phyloP scores from a whole-genome alignment of 164 flowering plant species.

The Macadamia tetraphylla region DNA sequence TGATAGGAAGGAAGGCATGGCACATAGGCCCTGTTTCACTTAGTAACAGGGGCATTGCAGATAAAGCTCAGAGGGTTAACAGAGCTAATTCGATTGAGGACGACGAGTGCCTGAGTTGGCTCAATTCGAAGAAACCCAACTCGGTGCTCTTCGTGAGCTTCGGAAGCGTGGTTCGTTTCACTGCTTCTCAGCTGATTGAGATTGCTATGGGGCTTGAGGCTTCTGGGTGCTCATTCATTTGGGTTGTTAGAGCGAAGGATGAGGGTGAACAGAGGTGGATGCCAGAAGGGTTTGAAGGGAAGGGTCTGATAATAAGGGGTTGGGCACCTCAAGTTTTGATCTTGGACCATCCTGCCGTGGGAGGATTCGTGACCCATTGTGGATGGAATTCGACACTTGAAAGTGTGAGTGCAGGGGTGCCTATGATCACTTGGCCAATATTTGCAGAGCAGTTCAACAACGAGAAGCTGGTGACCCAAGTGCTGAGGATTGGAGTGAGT shows the following conservation, averaged over 20 bases:
- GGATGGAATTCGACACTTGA: constrained; percentile 14
- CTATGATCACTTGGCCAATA: constrained; percentile 13
- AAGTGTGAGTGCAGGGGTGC: not conserved
- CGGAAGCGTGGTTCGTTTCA: too few relatives aligned
- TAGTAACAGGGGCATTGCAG: not conserved
- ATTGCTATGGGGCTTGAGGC: too few relatives aligned
- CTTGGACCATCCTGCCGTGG: constrained; percentile 6
- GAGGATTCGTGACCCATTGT: constrained; percentile 14
- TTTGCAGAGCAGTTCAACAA: constrained; percentile 10
- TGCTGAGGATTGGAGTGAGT: constrained; percentile 6
- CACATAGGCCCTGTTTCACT: not conserved
- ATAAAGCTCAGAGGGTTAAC: too few relatives aligned
- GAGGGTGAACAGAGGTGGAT: not conserved
- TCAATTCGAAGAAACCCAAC: too few relatives aligned
- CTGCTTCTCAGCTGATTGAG: too few relatives aligned
- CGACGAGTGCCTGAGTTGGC: too few relatives aligned
- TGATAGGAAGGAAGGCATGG: not conserved
- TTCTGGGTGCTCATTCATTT: not conserved
- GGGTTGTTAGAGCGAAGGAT: not conserved
- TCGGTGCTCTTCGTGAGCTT: too few relatives aligned
- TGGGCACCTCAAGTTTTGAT: constrained; percentile 13
- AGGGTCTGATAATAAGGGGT: constrained; percentile 9
- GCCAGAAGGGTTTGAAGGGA: constrained; percentile 8
- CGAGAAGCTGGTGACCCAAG: constrained; percentile 11
- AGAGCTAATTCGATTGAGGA: too few relatives aligned